These are phyloP conservation scores for Oemleria cerasiformis DNA, from an alignment of 306 rosid species.

Conservation along the genomic window DNA sequence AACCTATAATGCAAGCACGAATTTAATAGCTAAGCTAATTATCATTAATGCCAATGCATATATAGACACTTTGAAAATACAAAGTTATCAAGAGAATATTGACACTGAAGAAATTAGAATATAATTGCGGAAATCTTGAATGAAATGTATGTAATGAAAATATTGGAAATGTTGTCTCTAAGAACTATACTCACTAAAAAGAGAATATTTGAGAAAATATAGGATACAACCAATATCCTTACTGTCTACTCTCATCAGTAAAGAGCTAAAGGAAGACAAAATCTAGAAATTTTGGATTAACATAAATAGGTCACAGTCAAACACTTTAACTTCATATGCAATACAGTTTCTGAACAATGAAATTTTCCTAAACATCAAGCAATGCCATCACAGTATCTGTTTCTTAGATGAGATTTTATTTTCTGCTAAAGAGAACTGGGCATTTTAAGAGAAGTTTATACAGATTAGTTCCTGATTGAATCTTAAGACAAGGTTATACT, in stretches of 20 bases:
- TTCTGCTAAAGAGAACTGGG: neutral
- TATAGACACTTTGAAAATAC: neutral
- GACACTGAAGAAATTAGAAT: neutral
- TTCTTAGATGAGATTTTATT: neutral
- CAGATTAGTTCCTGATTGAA: neutral
- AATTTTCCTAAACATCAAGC: neutral
- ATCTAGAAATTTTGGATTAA: neutral
- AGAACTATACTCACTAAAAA: too few species aligned
- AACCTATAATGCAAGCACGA: neutral
- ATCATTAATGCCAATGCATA: neutral
- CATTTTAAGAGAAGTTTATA: neutral
- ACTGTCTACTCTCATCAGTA: neutral
- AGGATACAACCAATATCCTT: neutral
- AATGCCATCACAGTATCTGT: neutral
- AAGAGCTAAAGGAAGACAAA: slow-evolving; percentile 6
- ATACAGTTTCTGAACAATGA: neutral
- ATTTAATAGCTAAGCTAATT: neutral
- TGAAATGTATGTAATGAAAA: neutral
- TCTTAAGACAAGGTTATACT: neutral
- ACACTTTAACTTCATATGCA: neutral
- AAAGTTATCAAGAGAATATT: neutral
- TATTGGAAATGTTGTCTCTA: too few species aligned
- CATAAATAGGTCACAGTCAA: neutral
- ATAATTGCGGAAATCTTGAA: neutral
- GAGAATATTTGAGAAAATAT: too few species aligned